Conservation (phyloP, 2,329 filamentous ascomycete genomes). For the Aureobasidium uvarum region DNA sequence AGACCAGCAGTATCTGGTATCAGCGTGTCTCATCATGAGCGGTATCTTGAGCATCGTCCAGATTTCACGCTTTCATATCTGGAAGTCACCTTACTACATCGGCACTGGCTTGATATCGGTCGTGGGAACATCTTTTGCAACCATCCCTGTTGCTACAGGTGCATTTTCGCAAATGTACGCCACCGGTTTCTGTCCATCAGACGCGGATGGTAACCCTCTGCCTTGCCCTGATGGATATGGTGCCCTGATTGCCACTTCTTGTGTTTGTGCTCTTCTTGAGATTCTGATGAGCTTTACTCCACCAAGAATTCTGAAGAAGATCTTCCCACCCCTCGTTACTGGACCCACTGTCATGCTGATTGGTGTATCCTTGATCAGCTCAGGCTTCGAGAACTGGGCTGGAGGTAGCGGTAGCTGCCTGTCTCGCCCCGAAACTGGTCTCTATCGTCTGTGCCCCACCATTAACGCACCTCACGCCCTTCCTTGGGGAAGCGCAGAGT, state of each 20-base stretch:
- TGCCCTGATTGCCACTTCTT: conserved; percentile 65
- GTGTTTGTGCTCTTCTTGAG: conserved; percentile 58
- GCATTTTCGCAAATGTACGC: conserved; percentile 75
- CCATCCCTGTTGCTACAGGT: conserved; percentile 70
- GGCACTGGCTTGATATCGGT: conserved; percentile 79
- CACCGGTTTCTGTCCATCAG: conserved; percentile 64
- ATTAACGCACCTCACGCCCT: conserved; percentile 68
- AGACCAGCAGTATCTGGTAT: conserved; percentile 73
- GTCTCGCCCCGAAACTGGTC: conserved; percentile 48
- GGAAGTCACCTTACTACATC: conserved; percentile 68
- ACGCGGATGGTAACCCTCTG: conserved; percentile 61
- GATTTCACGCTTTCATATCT: conserved; percentile 73
- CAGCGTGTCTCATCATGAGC: conserved; percentile 73
- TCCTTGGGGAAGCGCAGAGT: conserved; percentile 75
- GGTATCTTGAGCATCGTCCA: conserved; percentile 73
- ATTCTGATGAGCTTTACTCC: conserved; percentile 72
- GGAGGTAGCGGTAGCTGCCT: conserved; percentile 65
- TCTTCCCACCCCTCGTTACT: conserved; percentile 76
- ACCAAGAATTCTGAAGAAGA: conserved; percentile 63
- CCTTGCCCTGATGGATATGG: conserved; percentile 77
- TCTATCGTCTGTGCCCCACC: conserved; percentile 64
- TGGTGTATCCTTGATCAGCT: conserved; percentile 68
- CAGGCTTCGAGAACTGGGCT: conserved; percentile 74
- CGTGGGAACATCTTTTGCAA: conserved; percentile 74
- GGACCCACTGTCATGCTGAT: conserved; percentile 69